Evolutionary conservation across 495 filamentous ascomycete species (phyloP).

Genomic region (Antarctomyces pellizariae): DNA sequence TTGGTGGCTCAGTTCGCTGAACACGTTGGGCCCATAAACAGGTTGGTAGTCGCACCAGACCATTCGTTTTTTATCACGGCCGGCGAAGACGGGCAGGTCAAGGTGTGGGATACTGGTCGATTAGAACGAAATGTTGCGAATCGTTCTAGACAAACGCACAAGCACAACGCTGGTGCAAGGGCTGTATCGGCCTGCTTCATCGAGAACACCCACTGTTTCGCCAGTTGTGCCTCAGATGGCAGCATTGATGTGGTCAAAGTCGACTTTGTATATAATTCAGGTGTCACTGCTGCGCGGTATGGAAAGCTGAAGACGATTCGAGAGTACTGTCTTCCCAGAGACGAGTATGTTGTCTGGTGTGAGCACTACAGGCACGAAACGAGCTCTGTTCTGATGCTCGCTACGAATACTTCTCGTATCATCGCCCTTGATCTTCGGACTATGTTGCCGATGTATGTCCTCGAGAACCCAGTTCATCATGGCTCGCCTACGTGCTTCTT

Average conservation of each 20-base stretch:
- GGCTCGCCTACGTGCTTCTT: conserved; percentile 87
- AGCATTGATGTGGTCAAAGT: conserved; percentile 76
- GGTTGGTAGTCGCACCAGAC: conserved; percentile 66
- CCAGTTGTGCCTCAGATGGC: conserved; percentile 76
- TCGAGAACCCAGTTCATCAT: conserved; percentile 83
- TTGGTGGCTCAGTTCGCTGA: conserved; percentile 76
- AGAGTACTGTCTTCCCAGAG: conserved; percentile 50
- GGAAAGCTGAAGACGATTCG: conserved; percentile 52
- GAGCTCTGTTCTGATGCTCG: conserved; percentile 58
- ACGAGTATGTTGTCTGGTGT: conserved; percentile 70
- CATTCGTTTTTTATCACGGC: conserved; percentile 88
- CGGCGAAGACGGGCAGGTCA: conserved; percentile 79
- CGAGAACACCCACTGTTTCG: conserved; percentile 81
- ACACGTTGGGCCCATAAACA: conserved; percentile 61
- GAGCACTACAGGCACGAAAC: conserved; percentile 75
- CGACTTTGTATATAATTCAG: conserved; percentile 37
- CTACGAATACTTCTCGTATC: conserved; percentile 66
- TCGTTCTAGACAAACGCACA: conserved; percentile 69
- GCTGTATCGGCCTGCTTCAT: conserved; percentile 72
- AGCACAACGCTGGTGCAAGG: conserved; percentile 39
- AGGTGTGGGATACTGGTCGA: conserved; percentile 78
- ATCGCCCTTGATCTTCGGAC: conserved; percentile 70
- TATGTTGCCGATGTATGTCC: conserved; percentile 57
- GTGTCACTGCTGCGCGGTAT: conserved; percentile 42
- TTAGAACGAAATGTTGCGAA: conserved; percentile 77